Base-by-base conservation (phyloP, 164 flowering plant genomes). In the grape (Vitis vinifera) region DNA sequence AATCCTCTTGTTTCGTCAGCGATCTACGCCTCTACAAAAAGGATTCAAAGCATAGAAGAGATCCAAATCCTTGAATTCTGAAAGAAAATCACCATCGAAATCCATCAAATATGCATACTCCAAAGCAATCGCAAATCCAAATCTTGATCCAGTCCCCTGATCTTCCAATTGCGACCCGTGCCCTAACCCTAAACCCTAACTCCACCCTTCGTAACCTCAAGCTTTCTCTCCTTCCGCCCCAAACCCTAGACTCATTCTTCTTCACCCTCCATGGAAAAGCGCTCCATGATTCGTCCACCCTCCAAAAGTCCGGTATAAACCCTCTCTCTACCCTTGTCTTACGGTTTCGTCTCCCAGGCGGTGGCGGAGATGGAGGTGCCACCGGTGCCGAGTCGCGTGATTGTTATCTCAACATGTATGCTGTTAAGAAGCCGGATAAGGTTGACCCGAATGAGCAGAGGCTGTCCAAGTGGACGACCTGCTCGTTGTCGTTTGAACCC, bases 361-460 rank as follows among this genome's bases (percentile, higher is more conserved):
- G 99, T 10, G 98, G 97, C 3, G 98, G 99, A 6, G 98, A 95
- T 78, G 98, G 98, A 44, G 98, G 97, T 14, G 86, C 98, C 47
- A 95, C 99, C 0, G 88, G 99, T 8, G 99, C 99, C 0, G 99
- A 93, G 75, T 95, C 99, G 1, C 86, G 99, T 11, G 99, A 95
- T 69, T 95, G 98, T 63, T 93, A 91, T 63, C 93, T 95, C 73
- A 93, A 95, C 61, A 95, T 95, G 99, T 95, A 93, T 68, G 96
- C 98, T 0, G 79, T 66, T 61, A 90, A 86, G 75, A 91, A 93
- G 77, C 99, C 98, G 48, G 99, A 95, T 62, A 93, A 91, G 73
- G 93, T 88, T 4, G 99, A 95, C 66, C 99, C 99, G 0, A 86
- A 95, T 31, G 99, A 95, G 81, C 73, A 86, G 67, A 71, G 96